phyloP scores from a whole-genome alignment of 345 rosid species.

The Camelina sativa region DNA sequence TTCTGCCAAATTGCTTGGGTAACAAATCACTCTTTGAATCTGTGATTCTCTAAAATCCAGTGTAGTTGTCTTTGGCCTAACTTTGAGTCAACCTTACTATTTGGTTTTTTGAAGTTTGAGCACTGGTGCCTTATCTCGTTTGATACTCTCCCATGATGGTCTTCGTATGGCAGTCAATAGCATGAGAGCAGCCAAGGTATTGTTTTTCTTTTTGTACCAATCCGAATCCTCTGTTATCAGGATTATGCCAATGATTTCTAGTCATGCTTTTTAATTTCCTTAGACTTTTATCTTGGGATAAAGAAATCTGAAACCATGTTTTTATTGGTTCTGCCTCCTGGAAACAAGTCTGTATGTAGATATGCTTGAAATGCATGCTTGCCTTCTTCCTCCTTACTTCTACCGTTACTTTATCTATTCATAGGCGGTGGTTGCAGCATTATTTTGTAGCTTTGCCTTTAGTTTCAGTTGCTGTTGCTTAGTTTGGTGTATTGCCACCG shows the following conservation, averaged over 20 bases:
- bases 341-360: constrained; percentile 1
- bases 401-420: not conserved
- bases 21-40: constrained; percentile 4
- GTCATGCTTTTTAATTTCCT: no score
- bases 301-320: constrained; percentile 3
- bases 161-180: constrained; percentile 84
- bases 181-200: constrained; percentile 77
- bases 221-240: constrained; percentile 8
- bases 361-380: constrained; percentile 11
- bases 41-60: not conserved
- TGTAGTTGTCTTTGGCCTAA: constrained; percentile 8
- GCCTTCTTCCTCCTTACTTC: constrained; percentile 3
- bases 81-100: not conserved
- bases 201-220: not conserved
- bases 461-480: no score
- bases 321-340: constrained; percentile 1
- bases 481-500: no score
- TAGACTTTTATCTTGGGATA: not conserved
- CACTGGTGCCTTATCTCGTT: constrained; percentile 89
- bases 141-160: constrained; percentile 84
- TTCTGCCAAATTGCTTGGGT: constrained; percentile 80
- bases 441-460: no score
- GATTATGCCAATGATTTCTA: constrained; percentile 1
- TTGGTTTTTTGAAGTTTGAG: constrained; percentile 64
- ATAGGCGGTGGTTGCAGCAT: not conserved